Conservation (phyloP, 2,329 filamentous ascomycete species). For the Penicillium sp. region DNA sequence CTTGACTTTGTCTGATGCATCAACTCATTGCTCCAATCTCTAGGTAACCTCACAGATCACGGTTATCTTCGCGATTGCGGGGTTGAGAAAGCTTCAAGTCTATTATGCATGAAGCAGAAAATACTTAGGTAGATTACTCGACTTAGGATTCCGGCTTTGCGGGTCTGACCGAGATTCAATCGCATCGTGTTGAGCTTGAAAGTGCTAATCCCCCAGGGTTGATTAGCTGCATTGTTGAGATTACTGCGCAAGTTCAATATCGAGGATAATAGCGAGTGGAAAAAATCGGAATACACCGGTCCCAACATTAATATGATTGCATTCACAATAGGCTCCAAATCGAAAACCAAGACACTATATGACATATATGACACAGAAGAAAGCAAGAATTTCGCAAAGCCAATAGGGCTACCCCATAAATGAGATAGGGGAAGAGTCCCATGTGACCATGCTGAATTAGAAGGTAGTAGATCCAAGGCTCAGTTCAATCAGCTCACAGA, state of each 20-base stretch:
- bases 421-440: background rate
- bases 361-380: slow-evolving; percentile 17
- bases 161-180: no score
- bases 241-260: background rate
- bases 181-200: no score
- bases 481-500: slow-evolving; percentile 29
- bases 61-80: no score
- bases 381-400: background rate
- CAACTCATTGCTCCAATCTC: background rate
- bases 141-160: no score
- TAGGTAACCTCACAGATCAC: background rate
- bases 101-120: no score
- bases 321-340: slow-evolving; percentile 11
- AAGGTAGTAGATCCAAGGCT: background rate
- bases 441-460: background rate
- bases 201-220: no score
- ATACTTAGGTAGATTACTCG: no score
- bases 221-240: no score
- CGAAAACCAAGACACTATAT: slow-evolving; percentile 14
- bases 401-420: background rate
- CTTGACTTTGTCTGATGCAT: background rate
- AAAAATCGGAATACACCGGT: background rate
- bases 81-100: no score
- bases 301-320: background rate
- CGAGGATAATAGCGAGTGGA: background rate